phyloP scores from a whole-genome alignment of 2,329 filamentous ascomycete species.

The Sphaerulina musiva region DNA sequence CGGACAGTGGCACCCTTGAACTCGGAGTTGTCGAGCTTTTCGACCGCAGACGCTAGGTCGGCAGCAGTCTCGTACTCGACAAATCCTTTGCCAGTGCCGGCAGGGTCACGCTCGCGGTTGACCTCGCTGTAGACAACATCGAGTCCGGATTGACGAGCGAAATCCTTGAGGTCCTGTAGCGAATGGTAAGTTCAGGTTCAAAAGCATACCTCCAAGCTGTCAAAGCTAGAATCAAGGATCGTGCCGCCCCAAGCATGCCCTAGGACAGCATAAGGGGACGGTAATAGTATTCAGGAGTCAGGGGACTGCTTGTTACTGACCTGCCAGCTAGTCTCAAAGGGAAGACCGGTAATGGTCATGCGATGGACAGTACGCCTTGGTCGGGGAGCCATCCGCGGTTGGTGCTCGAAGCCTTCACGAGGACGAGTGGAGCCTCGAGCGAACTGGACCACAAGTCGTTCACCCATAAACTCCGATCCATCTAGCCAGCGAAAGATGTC shows the following conservation, averaged over 20 bases:
- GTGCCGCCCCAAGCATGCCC: neutral
- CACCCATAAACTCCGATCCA: slow-evolving; percentile 96
- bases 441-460: slow-evolving; percentile 96
- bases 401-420: slow-evolving; percentile 56
- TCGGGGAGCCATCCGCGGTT: slow-evolving; percentile 64
- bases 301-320: slow-evolving; percentile 59
- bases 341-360: slow-evolving; percentile 96
- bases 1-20: slow-evolving; percentile 86
- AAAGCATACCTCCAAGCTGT: neutral
- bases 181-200: slow-evolving; percentile 22
- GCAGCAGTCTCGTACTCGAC: slow-evolving; percentile 94
- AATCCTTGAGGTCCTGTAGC: slow-evolving; percentile 97
- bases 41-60: slow-evolving; percentile 83
- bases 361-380: slow-evolving; percentile 90
- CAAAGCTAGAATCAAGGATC: neutral
- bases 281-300: slow-evolving; percentile 10
- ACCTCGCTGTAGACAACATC: slow-evolving; percentile 99
- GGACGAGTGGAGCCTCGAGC: slow-evolving; percentile 72
- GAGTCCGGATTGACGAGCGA: slow-evolving; percentile 90
- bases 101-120: slow-evolving; percentile 77
- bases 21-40: slow-evolving; percentile 87
- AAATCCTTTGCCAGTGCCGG: slow-evolving; percentile 64
- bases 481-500: slow-evolving; percentile 51
- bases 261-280: slow-evolving; percentile 32
- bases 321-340: slow-evolving; percentile 99